These are phyloP conservation scores for Suillus cothurnatus DNA, from an alignment of 768 basidiomycete genomes.

Conservation along the genomic window DNA sequence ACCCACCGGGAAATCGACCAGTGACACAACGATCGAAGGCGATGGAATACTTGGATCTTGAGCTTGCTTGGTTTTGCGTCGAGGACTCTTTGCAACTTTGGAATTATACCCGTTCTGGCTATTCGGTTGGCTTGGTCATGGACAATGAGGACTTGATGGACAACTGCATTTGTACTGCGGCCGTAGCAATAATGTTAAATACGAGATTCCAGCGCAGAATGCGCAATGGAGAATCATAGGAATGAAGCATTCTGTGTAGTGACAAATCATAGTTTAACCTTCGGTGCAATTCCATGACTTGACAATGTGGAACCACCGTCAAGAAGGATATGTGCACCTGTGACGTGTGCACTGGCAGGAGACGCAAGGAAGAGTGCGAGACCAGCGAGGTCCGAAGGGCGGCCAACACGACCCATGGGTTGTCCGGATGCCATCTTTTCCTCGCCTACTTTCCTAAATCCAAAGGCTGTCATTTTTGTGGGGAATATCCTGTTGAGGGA, in stretches of 20 bases:
- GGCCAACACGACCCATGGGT: slow-evolving; percentile 72
- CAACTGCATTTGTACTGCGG: neutral
- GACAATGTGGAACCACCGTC: slow-evolving; percentile 60
- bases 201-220: neutral
- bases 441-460: slow-evolving; percentile 56
- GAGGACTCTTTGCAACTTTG: neutral
- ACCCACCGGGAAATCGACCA: neutral
- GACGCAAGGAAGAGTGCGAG: slow-evolving; percentile 69
- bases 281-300: slow-evolving; percentile 24
- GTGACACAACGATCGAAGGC: neutral
- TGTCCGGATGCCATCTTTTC: slow-evolving; percentile 53
- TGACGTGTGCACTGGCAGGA: slow-evolving; percentile 72
- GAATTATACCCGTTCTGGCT: neutral
- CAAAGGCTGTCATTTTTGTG: slow-evolving; percentile 83
- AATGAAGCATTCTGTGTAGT: no score
- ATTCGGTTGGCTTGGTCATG: neutral
- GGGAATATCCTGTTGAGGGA: slow-evolving; percentile 60
- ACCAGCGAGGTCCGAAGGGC: slow-evolving; percentile 70
- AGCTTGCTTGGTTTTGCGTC: neutral
- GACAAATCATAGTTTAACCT: slow-evolving; percentile 24
- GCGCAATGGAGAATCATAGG: neutral
- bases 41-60: neutral
- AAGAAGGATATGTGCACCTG: slow-evolving; percentile 69
- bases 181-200: neutral
- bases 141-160: neutral